Conservation (phyloP, 2,329 filamentous ascomycete genomes). For the Talaromyces sp. region DNA sequence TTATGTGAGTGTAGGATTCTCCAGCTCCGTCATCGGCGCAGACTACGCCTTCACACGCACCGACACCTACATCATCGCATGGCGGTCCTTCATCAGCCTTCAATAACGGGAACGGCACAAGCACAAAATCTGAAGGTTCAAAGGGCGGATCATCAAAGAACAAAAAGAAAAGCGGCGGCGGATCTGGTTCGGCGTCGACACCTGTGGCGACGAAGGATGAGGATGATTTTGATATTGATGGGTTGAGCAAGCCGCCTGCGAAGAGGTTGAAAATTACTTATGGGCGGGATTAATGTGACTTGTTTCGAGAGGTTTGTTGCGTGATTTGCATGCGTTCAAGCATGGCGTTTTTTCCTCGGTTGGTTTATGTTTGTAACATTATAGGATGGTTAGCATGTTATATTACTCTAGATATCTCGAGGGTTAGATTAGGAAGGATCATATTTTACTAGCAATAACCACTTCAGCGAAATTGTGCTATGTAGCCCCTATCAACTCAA, state of each 20-base stretch:
- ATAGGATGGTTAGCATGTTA: not conserved
- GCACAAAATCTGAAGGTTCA: conserved; percentile 22
- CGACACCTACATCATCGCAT: conserved; percentile 42
- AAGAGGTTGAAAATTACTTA: conserved; percentile 48
- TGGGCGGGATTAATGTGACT: conserved; percentile 34
- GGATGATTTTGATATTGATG: conserved; percentile 34
- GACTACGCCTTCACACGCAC: conserved; percentile 46
- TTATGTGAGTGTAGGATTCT: conserved; percentile 34
- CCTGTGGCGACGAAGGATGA: conserved; percentile 26
- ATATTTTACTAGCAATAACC: not conserved
- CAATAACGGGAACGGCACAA: conserved; percentile 23
- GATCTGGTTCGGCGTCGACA: conserved; percentile 18
- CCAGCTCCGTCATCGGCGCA: conserved; percentile 43
- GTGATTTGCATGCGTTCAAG: conserved; percentile 16
- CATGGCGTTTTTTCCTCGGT: conserved; percentile 3
- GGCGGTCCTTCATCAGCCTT: conserved; percentile 28
- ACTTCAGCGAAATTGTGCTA: not conserved
- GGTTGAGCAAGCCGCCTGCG: conserved; percentile 34
- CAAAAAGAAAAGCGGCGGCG: conserved; percentile 38
- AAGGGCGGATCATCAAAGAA: conserved; percentile 34
- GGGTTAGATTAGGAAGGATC: not conserved
- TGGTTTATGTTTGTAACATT: not conserved
- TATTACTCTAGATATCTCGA: not conserved
- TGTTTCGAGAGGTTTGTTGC: conserved; percentile 1
- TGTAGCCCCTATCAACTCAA: not conserved